A percentile compares a stretch with the other conserved stretches of the same genome.
phyloP scores from a whole-genome alignment of 2,329 filamentous ascomycete genomes.

The Neospermospora avenae region DNA sequence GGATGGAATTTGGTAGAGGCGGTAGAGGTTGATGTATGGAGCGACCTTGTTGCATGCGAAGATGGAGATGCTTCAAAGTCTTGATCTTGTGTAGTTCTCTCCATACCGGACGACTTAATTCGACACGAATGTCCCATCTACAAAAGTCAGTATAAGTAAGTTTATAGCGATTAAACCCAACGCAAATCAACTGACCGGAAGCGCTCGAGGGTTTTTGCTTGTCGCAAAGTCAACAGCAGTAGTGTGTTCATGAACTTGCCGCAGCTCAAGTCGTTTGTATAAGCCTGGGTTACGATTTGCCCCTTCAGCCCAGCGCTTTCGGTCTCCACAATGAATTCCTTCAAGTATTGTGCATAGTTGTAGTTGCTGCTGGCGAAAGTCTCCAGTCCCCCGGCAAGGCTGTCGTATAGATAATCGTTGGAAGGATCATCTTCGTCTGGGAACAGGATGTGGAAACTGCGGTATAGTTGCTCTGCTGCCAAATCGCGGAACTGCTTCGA shows the following conservation, averaged over 20 bases:
- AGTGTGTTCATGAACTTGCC: slow-evolving; percentile 64
- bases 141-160: slow-evolving; percentile 3
- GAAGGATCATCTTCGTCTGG: slow-evolving; percentile 54
- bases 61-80: slow-evolving; percentile 50
- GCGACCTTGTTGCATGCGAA: slow-evolving; percentile 56
- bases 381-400: slow-evolving; percentile 55
- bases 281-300: slow-evolving; percentile 52
- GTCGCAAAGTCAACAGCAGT: slow-evolving; percentile 53
- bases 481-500: slow-evolving; percentile 56
- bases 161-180: too few species aligned
- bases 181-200: slow-evolving; percentile 56
- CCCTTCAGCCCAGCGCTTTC: slow-evolving; percentile 49
- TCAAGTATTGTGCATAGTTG: slow-evolving; percentile 57
- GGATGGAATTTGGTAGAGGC: slow-evolving; percentile 5
- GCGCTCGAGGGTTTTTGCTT: slow-evolving; percentile 51
- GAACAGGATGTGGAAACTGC: slow-evolving; percentile 58
- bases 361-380: slow-evolving; percentile 62
- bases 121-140: slow-evolving; percentile 63
- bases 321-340: slow-evolving; percentile 54
- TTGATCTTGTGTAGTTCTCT: slow-evolving; percentile 52
- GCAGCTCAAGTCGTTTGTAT: slow-evolving; percentile 52
- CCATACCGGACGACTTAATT: slow-evolving; percentile 57
- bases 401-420: slow-evolving; percentile 53
- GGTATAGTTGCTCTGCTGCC: slow-evolving; percentile 56
- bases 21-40: slow-evolving; percentile 52